Conservation (phyloP, 805 yeast species). For the Jamesozyma lodderae region DNA sequence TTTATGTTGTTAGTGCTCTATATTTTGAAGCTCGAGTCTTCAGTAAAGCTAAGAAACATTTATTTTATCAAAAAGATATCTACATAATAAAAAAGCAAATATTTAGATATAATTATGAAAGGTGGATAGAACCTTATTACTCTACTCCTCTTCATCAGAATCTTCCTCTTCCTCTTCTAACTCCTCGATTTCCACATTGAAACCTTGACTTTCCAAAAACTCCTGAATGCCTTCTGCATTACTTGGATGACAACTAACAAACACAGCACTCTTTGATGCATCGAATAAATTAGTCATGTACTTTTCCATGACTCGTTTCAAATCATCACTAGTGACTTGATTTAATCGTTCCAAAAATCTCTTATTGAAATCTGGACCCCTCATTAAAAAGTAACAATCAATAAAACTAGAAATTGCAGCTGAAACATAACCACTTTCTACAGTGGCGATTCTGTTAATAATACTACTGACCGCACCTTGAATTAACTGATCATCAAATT, state of each 20-base stretch:
- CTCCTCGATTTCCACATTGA: constrained; percentile 49
- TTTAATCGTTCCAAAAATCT: constrained; percentile 46
- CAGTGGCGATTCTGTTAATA: constrained; percentile 60
- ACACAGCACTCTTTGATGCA: constrained; percentile 45
- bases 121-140: too few species aligned
- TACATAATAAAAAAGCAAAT: too few species aligned
- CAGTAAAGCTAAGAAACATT: too few species aligned
- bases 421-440: constrained; percentile 52
- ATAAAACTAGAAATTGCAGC: constrained; percentile 60
- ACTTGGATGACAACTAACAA: constrained; percentile 66
- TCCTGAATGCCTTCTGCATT: constrained; percentile 40
- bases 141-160: constrained; percentile 21
- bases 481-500: constrained; percentile 50
- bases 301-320: constrained; percentile 35
- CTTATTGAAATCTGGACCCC: constrained; percentile 60
- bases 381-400: constrained; percentile 55
- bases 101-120: too few species aligned
- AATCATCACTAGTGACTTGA: constrained; percentile 38
- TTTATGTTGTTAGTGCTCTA: too few species aligned
- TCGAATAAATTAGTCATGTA: constrained; percentile 63
- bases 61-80: too few species aligned
- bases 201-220: constrained; percentile 48
- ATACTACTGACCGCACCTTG: constrained; percentile 71
- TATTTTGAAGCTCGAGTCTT: too few species aligned
- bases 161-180: constrained; percentile 34